A percentile compares a stretch with the other conserved stretches of the same genome.
Conservation (phyloP, 306 rosid genomes). For the Trifolium repens region DNA sequence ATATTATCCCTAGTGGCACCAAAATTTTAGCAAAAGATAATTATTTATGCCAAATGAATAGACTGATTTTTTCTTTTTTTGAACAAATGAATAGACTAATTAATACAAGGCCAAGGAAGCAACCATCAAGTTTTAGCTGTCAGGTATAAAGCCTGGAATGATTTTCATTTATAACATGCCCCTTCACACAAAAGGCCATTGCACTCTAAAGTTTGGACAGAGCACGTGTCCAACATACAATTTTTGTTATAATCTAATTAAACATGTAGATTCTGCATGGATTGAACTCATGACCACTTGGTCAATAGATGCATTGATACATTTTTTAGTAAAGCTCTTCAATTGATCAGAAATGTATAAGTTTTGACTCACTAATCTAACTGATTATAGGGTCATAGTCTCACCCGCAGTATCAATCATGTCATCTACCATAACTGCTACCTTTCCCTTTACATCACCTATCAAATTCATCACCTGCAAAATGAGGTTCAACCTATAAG, state of each 20-base stretch:
- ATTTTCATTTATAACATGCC: constrained; percentile 13
- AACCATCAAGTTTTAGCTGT: neutral
- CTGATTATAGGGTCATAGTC: constrained; percentile 10
- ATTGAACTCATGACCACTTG: constrained; percentile 2
- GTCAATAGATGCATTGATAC: neutral
- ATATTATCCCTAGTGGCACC: constrained; percentile 3
- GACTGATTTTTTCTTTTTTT: too few relatives aligned
- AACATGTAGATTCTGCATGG: neutral
- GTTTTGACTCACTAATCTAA: constrained; percentile 21
- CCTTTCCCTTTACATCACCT: constrained; percentile 93
- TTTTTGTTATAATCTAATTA: constrained; percentile 11
- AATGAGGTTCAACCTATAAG: constrained; percentile 40
- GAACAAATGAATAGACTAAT: too few relatives aligned
- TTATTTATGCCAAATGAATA: neutral
- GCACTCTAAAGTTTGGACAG: constrained; percentile 2
- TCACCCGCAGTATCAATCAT: constrained; percentile 96
- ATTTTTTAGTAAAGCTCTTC: neutral
- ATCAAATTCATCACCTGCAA: constrained; percentile 95
- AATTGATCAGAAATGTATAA: neutral
- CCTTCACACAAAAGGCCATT: neutral
- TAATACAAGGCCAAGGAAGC: too few relatives aligned
- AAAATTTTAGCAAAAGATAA: constrained; percentile 5
- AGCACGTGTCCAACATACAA: constrained; percentile 6
- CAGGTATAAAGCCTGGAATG: constrained; percentile 9
- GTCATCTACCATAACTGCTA: constrained; percentile 97